Evolutionary conservation across 1,284 basidiomycete species (phyloP), one percentile per base, ranked within the genome.

Genomic region (Microbotryomycetes sp.): DNA sequence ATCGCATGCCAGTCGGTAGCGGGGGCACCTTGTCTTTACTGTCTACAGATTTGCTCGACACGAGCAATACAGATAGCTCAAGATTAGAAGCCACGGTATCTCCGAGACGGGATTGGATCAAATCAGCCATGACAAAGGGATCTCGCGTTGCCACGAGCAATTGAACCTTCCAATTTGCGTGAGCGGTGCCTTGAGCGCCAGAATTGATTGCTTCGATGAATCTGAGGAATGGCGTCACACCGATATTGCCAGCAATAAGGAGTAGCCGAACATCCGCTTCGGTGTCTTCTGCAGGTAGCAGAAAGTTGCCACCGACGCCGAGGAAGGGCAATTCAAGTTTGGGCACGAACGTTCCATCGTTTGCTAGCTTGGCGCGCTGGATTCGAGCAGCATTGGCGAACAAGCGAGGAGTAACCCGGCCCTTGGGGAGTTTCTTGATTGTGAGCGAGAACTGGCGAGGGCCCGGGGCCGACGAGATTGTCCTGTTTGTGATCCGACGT

Each of bases 161-260:
- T 12, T 42, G 36, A 42, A 42, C 36, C 19, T 19, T 9, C 36
- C 36, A 42, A 12, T 42, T 42, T 9, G 36, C 36, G 9, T 42
- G 12, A 19, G 36, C 9, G 9, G 36, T 42, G 36, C 36, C 36
- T 9, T 42, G 36, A 9, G 36, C 19, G 9, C 36, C 36, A 42
- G 9, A 19, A 42, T 25, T 49, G 15, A 60, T 26, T 25, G 45
- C 45, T 6, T 36, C 52, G 2, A 83, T 73, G 80, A 84, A 80
- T 54, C 78, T 78, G 32, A 85, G 67, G 72, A 83, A 84, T 0
- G 82, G 83, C 12, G 83, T 85, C 12, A 84, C 61, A 1, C 83
- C 83, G 54, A 85, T 83, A 0, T 82, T 83, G 15, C 82, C 82
- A 2, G 82, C 82, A 23, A 81, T 71, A 80, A 81, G 84, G 22